phyloP scores from a whole-genome alignment of 495 filamentous ascomycete species.

The Melanomma pulvis-pyrius region DNA sequence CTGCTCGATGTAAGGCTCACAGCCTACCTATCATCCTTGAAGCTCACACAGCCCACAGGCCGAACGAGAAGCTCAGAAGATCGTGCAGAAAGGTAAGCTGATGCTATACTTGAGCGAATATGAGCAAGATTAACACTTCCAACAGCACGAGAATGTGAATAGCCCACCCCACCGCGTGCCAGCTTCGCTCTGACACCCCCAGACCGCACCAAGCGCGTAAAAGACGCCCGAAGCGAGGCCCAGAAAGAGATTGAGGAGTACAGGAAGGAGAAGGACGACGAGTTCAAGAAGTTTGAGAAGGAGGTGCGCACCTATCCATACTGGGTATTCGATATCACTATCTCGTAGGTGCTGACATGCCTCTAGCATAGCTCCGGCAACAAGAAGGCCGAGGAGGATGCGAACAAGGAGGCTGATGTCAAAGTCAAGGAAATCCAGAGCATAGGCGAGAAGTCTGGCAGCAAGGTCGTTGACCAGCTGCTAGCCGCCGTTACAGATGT shows the following conservation, averaged over 20 bases:
- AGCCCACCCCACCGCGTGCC: constrained; percentile 1
- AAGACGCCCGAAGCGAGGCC: constrained; percentile 89
- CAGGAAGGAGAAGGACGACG: constrained; percentile 82
- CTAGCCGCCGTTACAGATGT: constrained; percentile 77
- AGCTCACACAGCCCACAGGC: constrained; percentile 63
- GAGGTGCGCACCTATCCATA: constrained; percentile 60
- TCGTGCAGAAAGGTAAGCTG: constrained; percentile 86
- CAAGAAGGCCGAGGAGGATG: constrained; percentile 84
- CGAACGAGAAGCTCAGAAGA: constrained; percentile 98
- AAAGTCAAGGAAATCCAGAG: constrained; percentile 81
- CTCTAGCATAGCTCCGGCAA: constrained; percentile 80
- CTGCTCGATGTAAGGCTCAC: constrained; percentile 84
- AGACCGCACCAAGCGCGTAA: constrained; percentile 95
- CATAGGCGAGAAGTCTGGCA: constrained; percentile 75
- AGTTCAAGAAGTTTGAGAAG: constrained; percentile 92
- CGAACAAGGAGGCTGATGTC: constrained; percentile 75
- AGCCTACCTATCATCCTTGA: constrained; percentile 13
- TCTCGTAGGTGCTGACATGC: not conserved
- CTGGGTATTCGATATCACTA: not conserved
- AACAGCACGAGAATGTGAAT: constrained; percentile 73
- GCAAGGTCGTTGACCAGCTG: constrained; percentile 78
- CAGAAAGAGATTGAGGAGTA: constrained; percentile 99
- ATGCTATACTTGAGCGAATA: not conserved
- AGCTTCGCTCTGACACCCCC: not conserved
- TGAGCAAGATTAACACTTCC: not conserved